Percentiles rank a stretch among this genome's conserved stretches.
phyloP scores from a whole-genome alignment of 495 filamentous ascomycete species.

The Talaromyces thailandensis region DNA sequence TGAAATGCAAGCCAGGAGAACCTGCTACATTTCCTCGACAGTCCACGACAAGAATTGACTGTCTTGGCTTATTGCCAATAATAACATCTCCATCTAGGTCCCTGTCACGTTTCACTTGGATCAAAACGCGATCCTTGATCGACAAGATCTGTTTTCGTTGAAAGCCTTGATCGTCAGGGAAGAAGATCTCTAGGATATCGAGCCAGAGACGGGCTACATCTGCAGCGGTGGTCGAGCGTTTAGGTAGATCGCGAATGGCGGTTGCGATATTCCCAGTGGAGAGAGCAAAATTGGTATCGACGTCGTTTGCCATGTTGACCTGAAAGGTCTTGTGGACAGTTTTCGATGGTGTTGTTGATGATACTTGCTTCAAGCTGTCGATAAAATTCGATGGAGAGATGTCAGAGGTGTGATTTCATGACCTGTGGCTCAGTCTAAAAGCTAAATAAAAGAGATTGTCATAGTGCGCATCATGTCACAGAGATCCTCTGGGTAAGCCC shows the following conservation, averaged over 20 bases:
- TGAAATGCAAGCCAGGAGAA: not conserved
- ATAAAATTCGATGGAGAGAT: not conserved
- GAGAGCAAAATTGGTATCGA: not conserved
- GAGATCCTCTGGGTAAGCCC: not conserved
- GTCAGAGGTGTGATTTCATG: not conserved
- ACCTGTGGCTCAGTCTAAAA: not conserved
- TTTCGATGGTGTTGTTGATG: not conserved
- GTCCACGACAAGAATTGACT: not conserved
- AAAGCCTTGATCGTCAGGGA: not conserved
- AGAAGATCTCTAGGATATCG: not conserved
- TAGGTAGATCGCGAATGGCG: not conserved
- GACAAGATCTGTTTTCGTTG: not conserved
- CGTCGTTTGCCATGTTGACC: not conserved
- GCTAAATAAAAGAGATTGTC: not conserved
- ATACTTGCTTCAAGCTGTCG: not conserved
- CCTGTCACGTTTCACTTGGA: not conserved
- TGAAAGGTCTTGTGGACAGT: not conserved
- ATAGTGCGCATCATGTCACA: not conserved
- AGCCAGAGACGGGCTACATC: conserved; percentile 1
- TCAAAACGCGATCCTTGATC: not conserved
- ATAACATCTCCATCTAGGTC: not conserved
- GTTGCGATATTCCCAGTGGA: not conserved
- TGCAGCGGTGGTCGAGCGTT: not conserved
- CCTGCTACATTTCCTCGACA: not conserved
- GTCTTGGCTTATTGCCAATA: not conserved